phyloP scores from a whole-genome alignment of 2,329 filamentous ascomycete species.

The Myriosclerotinia curreyana region DNA sequence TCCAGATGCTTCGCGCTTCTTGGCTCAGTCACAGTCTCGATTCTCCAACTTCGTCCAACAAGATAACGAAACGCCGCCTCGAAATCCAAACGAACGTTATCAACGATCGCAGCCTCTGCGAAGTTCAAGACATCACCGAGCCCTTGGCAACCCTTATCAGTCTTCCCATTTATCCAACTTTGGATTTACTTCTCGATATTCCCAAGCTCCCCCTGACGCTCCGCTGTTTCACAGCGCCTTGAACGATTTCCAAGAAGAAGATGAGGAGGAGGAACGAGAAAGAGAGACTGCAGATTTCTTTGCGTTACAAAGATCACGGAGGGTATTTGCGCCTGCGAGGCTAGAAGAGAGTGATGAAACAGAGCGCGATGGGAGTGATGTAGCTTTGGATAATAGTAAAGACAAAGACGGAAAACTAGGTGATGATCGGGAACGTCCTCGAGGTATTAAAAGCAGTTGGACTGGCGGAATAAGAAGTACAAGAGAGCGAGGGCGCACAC shows the following conservation, averaged over 20 bases:
- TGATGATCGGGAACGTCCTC: conserved; percentile 46
- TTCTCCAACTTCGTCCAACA: conserved; percentile 69
- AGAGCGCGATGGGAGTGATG: conserved; percentile 65
- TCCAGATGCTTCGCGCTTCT: conserved; percentile 85
- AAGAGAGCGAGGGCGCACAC: conserved; percentile 33
- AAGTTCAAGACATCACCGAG: conserved; percentile 32
- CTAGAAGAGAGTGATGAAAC: conserved; percentile 83
- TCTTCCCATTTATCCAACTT: conserved; percentile 72
- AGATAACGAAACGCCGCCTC: conserved; percentile 41
- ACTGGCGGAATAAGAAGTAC: conserved; percentile 46
- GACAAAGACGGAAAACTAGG: conserved; percentile 46
- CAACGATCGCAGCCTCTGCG: conserved; percentile 33
- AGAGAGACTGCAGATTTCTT: conserved; percentile 92
- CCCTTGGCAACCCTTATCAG: conserved; percentile 73
- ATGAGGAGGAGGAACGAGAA: conserved; percentile 87
- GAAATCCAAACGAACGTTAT: conserved; percentile 40
- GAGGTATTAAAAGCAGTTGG: conserved; percentile 63
- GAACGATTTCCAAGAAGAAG: conserved; percentile 87
- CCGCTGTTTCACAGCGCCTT: conserved; percentile 92
- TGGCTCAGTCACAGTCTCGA: conserved; percentile 93
- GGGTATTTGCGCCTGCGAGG: conserved; percentile 80
- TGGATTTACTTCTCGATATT: conserved; percentile 74
- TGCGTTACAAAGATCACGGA: conserved; percentile 82
- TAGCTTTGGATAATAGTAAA: conserved; percentile 52
- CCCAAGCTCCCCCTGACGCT: conserved; percentile 67